Conservation (phyloP, 208 protist species). For the Trypanosoma vivax region DNA sequence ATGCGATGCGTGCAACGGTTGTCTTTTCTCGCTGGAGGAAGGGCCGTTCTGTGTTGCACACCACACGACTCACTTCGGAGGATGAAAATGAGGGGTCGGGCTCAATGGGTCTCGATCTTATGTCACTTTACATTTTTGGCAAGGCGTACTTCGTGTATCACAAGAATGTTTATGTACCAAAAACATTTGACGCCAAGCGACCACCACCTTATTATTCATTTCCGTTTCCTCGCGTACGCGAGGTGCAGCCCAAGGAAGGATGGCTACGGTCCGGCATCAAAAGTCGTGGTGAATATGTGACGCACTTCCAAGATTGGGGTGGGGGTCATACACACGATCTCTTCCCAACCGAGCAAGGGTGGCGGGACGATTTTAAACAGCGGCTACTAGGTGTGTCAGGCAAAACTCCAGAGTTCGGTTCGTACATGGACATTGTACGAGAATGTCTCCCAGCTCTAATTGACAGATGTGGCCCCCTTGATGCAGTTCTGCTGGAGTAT, state of each 20-base stretch:
- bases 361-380: constrained; percentile 14
- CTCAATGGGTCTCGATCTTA: constrained; percentile 29
- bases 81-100: constrained; percentile 31
- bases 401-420: not conserved
- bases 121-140: constrained; percentile 43
- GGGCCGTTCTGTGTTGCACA: constrained; percentile 2
- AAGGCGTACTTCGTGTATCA: constrained; percentile 35
- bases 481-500: constrained; percentile 53
- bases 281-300: not conserved
- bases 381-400: not conserved
- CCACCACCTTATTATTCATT: constrained; percentile 50
- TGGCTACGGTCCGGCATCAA: not conserved
- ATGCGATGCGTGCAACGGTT: constrained; percentile 39
- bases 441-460: constrained; percentile 42
- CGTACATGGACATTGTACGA: constrained; percentile 55
- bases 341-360: constrained; percentile 7
- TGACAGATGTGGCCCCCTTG: constrained; percentile 38
- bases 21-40: constrained; percentile 9
- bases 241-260: constrained; percentile 13
- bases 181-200: constrained; percentile 44
- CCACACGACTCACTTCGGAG: constrained; percentile 26
- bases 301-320: not conserved
- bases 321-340: not conserved
- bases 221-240: constrained; percentile 62
- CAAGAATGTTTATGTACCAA: constrained; percentile 41